phyloP scores from a whole-genome alignment of 2,329 filamentous ascomycete genomes.

The Fusarium oxysporum region DNA sequence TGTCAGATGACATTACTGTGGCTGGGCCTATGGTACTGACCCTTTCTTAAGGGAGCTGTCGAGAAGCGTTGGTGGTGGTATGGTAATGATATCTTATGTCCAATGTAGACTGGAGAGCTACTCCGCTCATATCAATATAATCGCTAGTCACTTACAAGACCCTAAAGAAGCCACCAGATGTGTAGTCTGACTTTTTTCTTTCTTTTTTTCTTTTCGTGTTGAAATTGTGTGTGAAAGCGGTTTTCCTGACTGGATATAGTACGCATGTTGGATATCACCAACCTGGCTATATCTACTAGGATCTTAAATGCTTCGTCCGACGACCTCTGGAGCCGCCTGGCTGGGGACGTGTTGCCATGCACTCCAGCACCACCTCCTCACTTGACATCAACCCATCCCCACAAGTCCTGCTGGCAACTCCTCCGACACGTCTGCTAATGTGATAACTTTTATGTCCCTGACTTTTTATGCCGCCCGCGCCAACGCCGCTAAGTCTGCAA shows the following conservation, averaged over 20 bases:
- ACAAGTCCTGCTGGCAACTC: constrained; percentile 37
- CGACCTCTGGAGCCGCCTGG: constrained; percentile 9
- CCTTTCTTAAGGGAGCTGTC: constrained; percentile 50
- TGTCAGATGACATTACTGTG: constrained; percentile 73
- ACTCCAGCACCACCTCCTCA: neutral
- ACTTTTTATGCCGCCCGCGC: constrained; percentile 42
- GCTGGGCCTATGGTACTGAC: constrained; percentile 72
- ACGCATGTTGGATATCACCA: constrained; percentile 14
- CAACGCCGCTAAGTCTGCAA: constrained; percentile 44
- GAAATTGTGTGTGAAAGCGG: constrained; percentile 5
- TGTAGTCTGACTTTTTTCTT: neutral
- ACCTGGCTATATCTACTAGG: constrained; percentile 17
- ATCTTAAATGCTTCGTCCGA: constrained; percentile 11
- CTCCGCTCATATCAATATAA: constrained; percentile 26
- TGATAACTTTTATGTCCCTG: constrained; percentile 41
- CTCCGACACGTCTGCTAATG: constrained; percentile 32
- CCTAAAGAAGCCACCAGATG: neutral
- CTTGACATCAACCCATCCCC: constrained; percentile 26
- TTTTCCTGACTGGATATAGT: constrained; percentile 23
- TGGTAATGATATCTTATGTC: constrained; percentile 27
- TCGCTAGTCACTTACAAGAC: constrained; percentile 15
- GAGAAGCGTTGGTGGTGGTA: neutral
- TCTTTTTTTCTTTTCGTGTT: neutral
- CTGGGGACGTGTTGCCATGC: constrained; percentile 6
- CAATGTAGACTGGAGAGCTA: constrained; percentile 12